Conservation (phyloP, 2,329 filamentous ascomycete genomes). For the Microsporum ferrugineum region DNA sequence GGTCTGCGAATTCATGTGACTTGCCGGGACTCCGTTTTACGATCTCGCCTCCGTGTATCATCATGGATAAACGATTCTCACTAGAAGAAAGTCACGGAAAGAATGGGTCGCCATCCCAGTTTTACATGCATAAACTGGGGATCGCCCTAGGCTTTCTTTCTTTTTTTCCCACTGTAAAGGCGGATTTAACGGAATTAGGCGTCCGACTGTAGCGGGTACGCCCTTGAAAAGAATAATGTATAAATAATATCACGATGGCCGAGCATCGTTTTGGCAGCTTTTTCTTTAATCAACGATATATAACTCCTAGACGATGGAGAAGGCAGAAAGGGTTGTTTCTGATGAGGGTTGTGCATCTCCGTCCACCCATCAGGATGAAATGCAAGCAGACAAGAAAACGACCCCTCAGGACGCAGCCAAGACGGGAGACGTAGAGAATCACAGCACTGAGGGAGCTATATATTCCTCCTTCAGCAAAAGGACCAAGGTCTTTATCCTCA, state of each 20-base stretch:
- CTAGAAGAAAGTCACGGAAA: not conserved
- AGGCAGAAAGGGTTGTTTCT: not conserved
- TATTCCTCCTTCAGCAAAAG: conserved; percentile 1
- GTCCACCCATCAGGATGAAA: not conserved
- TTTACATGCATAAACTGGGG: not conserved
- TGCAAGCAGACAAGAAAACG: not conserved
- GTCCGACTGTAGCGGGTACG: not conserved
- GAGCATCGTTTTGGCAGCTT: not conserved
- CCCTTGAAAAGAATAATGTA: not conserved
- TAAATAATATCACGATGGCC: not conserved
- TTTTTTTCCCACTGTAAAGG: not conserved
- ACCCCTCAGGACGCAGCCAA: not conserved
- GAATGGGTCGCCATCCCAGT: not conserved
- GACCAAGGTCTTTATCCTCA: conserved; percentile 4
- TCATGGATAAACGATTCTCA: not conserved
- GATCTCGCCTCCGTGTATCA: not conserved
- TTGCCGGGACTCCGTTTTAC: not conserved
- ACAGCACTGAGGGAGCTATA: not conserved
- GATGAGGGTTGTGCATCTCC: not conserved
- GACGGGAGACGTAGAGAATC: not conserved
- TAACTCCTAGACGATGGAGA: not conserved
- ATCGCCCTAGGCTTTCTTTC: not conserved
- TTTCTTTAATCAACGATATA: not conserved
- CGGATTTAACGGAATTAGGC: not conserved
- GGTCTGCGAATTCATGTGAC: not conserved